Conservation (phyloP, 495 filamentous ascomycete genomes). For the Lentithecium fluviatile region DNA sequence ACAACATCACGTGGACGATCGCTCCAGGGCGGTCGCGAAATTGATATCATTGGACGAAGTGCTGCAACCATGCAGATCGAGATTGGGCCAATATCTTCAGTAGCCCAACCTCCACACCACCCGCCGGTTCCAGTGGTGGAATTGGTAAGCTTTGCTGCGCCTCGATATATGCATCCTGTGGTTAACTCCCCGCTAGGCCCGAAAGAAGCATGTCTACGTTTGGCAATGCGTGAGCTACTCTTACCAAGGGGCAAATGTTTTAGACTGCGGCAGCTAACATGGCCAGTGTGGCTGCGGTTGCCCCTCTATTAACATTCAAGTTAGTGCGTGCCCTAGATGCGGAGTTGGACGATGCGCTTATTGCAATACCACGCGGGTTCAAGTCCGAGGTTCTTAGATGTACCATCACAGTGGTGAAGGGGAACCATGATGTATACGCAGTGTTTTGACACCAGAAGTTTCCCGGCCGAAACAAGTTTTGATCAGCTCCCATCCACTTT, state of each 20-base stretch:
- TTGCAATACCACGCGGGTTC: conserved; percentile 11
- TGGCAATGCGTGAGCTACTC: conserved; percentile 4
- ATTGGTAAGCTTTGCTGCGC: neutral
- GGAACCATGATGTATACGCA: no score
- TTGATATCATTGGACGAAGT: no score
- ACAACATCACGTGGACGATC: no score
- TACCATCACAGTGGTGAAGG: no score
- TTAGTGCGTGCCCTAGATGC: conserved; percentile 2
- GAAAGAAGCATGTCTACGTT: conserved; percentile 6
- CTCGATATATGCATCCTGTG: neutral
- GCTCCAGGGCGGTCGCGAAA: no score
- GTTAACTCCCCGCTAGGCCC: neutral
- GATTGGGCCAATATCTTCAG: no score
- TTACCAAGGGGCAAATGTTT: neutral
- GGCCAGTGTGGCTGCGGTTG: conserved; percentile 8
- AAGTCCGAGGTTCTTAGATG: neutral
- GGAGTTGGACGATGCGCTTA: conserved; percentile 11
- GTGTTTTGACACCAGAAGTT: no score
- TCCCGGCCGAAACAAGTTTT: no score
- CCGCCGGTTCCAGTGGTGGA: neutral
- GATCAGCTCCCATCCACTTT: no score
- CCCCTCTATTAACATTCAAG: conserved; percentile 5
- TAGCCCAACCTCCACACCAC: neutral
- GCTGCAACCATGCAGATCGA: no score
- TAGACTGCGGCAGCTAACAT: neutral